Evolutionary conservation across 1,284 basidiomycete species (phyloP), one percentile per base, ranked within the genome.

Genomic region (Cutaneotrichosporon daszewskae): DNA sequence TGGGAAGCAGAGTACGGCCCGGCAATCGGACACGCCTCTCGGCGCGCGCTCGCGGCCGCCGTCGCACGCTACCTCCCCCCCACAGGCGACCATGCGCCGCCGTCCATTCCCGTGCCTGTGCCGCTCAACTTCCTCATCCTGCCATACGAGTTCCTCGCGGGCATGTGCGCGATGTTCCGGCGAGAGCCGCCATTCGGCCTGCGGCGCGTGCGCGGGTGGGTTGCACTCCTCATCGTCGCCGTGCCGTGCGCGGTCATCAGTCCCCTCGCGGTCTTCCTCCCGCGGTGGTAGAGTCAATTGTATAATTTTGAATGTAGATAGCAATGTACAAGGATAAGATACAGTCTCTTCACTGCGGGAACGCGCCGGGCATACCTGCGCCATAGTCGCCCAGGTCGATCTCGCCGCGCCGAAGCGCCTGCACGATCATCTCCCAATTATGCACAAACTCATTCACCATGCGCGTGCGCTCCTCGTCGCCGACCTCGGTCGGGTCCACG

Each of bases 51-150:
- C n/a, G 52, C 52, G 8, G 47, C 47, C 27, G 52, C 31, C 19
- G 52, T 53, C 9, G 47, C 47, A 3, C 44, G 47, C 11, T 49
- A 53, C 39, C 45, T 53, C 5, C 51, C 47, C 8, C 41, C 44
- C 6, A 36, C 41, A 23, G 19, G 28, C 12, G 51, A 49, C 34
- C 24, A 29, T 5, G 45, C 45, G n/a, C 47, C 47, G 14, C 35
- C 46, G 0, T 31, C 44, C 1, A 35, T 40, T 11, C 45, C 49
- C 2, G 29, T 58, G 23, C 49, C 47, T 4, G 40, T 54, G 6
- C 56, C 56, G 5, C 45, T 58, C 33, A 58, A 56, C 43, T 32
- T 58, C 10, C 23, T 58, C 19, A 41, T 51, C 9, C 26, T 56
- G n/a, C 54, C 56, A 5, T 43, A 51, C 19, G 54, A 58, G 24